These are phyloP conservation scores for Monosporozyma solicola DNA, from an alignment of 805 yeast species.

Conservation along the genomic window DNA sequence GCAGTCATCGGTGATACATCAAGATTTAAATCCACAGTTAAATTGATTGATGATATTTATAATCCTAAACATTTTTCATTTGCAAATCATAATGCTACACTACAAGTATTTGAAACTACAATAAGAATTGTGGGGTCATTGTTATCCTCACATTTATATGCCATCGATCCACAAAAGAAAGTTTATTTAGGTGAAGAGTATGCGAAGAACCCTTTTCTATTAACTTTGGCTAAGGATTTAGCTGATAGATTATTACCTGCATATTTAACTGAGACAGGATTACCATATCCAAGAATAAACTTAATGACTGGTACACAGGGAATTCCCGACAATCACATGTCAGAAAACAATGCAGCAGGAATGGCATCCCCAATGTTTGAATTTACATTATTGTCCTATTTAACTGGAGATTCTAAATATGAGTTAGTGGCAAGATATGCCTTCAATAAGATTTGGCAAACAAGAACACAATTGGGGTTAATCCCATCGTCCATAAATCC, in stretches of 20 bases:
- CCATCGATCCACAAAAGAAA: constrained; percentile 37
- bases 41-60: constrained; percentile 32
- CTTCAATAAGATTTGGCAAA: constrained; percentile 61
- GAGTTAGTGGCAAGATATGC: constrained; percentile 54
- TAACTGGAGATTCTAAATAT: constrained; percentile 68
- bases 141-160: constrained; percentile 67
- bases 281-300: constrained; percentile 79
- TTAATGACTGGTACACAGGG: constrained; percentile 34
- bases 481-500: constrained; percentile 76
- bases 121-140: constrained; percentile 80
- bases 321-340: constrained; percentile 36
- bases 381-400: constrained; percentile 60
- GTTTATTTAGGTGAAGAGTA: constrained; percentile 39
- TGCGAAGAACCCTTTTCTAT: constrained; percentile 50
- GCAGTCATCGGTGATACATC: constrained; percentile 60
- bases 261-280: constrained; percentile 50
- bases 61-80: constrained; percentile 32
- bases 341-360: constrained; percentile 81
- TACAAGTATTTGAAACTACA: constrained; percentile 83
- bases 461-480: constrained; percentile 51
- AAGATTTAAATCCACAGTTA: constrained; percentile 41
- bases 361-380: constrained; percentile 79
- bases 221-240: constrained; percentile 62
- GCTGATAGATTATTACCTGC: constrained; percentile 67
- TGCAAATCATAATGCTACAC: constrained; percentile 50